Base-by-base conservation (phyloP, 352 stramenopile genomes). In the Phytophthora litchii region DNA sequence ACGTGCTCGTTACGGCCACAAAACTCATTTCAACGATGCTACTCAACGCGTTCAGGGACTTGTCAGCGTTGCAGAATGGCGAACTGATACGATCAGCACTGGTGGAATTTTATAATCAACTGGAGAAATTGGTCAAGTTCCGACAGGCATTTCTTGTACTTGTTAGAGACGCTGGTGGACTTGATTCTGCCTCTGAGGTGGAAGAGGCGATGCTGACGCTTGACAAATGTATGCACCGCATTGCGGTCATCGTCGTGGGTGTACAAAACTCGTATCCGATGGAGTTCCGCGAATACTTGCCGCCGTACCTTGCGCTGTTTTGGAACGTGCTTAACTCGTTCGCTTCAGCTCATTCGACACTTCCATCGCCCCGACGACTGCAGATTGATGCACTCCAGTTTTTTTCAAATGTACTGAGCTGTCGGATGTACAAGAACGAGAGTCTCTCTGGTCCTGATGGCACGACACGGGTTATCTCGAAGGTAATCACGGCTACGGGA, bases 321-420 rank as follows among this genome's bases (percentile, higher is more conserved):
- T 92, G 81, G 81, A 77, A 78, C 32, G 54, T 86, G 0, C 52
- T 89, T 21, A 63, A 64, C 8, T 50, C 63, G 2, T 78, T 74
- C 17, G 53, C 60, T 34, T 51, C 43, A 1, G 4, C 37, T 6
- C 17, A 48, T 13, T 35, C 34, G 1, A 48, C 54, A 6, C 43
- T 71, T 34, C 40, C 59, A 14, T 47, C 61, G 2, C 78, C 72
- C 4, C 43, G 51, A 36, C 57, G 72, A 5, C 57, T 92, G 4
- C 78, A 92, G 48, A 92, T 94, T 44, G 72, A 92, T 46, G 67
- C 83, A 19, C 67, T 95, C 11, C 79, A 89, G 59, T 95, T 92
- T 43, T 82, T 95, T 36, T 64, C 78, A 9, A 95, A 94, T 31
- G 86, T 95, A 23, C 32, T 94, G n/a, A 80, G 77, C 61, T 94